Percentiles rank a stretch among this genome's conserved stretches.
Evolutionary conservation across 1,284 basidiomycete genomes (phyloP).

Genomic region (Cryptococcus sp.): DNA sequence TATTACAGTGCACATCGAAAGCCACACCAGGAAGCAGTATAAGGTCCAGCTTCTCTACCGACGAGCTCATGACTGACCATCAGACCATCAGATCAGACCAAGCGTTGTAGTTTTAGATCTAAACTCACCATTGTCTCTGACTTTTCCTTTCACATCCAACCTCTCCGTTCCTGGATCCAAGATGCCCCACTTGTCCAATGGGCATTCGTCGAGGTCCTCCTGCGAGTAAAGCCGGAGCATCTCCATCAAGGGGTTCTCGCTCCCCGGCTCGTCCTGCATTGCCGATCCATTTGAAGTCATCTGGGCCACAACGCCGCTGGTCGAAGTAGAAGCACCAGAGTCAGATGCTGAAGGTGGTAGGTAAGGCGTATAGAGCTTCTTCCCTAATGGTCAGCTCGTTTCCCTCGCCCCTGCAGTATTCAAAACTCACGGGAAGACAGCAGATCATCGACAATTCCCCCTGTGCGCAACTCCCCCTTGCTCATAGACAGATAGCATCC

Average conservation of each 20-base stretch:
- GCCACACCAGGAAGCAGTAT: conserved; percentile 45
- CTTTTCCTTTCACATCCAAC: conserved; percentile 16
- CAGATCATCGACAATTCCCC: conserved; percentile 32
- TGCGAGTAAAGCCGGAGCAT: conserved; percentile 42
- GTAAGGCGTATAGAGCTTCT: conserved; percentile 38
- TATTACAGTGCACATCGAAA: conserved; percentile 40
- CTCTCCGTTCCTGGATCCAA: conserved; percentile 36
- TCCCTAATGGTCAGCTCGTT: conserved; percentile 12
- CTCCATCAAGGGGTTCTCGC: conserved; percentile 23
- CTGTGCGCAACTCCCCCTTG: conserved; percentile 41
- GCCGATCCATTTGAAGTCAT: too few species aligned
- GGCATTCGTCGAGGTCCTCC: conserved; percentile 32
- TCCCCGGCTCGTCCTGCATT: neutral
- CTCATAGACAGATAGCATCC: conserved; percentile 45
- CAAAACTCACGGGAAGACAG: conserved; percentile 25
- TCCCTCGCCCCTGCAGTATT: neutral
- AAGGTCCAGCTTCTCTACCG: conserved; percentile 26
- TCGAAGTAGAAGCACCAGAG: neutral
- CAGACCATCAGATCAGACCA: too few species aligned
- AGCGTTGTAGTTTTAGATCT: neutral
- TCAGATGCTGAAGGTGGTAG: conserved; percentile 18
- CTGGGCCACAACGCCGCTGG: too few species aligned
- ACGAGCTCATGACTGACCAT: neutral
- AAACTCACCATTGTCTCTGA: conserved; percentile 33
- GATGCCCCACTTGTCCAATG: conserved; percentile 46